A percentile compares a stretch with the other conserved stretches of the same genome.
phyloP scores from a whole-genome alignment of 163 green algal species.

The Scenedesmus sp. region DNA sequence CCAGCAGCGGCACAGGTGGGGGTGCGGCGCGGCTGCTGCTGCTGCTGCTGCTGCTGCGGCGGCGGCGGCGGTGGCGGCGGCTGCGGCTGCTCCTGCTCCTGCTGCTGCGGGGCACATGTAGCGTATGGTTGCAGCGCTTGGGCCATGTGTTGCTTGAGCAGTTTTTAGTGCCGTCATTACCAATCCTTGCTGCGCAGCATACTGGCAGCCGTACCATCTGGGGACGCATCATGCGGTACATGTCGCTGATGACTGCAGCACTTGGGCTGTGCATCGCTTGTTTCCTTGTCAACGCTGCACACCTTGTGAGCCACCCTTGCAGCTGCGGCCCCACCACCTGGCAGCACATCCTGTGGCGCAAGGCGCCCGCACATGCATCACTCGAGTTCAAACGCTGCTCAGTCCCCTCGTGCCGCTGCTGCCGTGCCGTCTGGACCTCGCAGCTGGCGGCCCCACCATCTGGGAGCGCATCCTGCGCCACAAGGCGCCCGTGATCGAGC shows the following conservation, averaged over 20 bases:
- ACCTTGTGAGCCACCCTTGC: background rate
- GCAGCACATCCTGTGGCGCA: too few species aligned
- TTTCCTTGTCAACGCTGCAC: background rate
- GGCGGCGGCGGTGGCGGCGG: too few species aligned
- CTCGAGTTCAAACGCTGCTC: background rate
- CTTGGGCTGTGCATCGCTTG: too few species aligned
- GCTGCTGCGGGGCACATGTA: background rate
- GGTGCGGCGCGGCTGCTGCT: background rate
- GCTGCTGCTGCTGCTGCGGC: background rate
- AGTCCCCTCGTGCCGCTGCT: background rate
- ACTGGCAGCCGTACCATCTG: constrained; percentile 60
- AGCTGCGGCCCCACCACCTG: background rate
- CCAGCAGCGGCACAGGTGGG: constrained; percentile 32
- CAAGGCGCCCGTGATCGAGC: constrained; percentile 91
- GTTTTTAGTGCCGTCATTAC: background rate
- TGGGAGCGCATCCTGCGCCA: constrained; percentile 75
- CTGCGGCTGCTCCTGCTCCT: background rate
- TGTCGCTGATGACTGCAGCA: constrained; percentile 60
- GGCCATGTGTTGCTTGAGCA: background rate
- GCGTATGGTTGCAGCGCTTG: background rate
- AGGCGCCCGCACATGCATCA: too few species aligned
- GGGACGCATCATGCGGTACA: constrained; percentile 77
- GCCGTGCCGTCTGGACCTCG: background rate
- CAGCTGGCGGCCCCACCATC: constrained; percentile 58
- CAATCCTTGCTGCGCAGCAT: constrained; percentile 12